Evolutionary conservation across 495 filamentous ascomycete species (phyloP).

Genomic region (Lentithecium fluviatile): DNA sequence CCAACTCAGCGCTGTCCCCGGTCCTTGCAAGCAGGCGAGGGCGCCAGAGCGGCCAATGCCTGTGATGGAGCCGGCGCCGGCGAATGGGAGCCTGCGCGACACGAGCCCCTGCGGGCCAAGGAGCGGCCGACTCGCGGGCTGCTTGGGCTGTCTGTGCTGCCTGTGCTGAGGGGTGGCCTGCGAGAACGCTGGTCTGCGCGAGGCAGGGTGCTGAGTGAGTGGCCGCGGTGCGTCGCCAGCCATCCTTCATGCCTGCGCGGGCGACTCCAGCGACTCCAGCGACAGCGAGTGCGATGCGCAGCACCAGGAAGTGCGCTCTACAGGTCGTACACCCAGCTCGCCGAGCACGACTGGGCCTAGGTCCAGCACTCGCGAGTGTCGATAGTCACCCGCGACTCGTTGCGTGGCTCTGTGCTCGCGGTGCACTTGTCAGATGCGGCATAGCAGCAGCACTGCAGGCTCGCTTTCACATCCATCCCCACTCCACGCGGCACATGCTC

Average conservation of each 20-base stretch:
- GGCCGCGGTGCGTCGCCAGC: too few species aligned
- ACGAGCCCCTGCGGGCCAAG: neutral
- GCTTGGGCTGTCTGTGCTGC: neutral
- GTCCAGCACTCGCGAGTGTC: too few species aligned
- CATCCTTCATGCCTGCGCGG: too few species aligned
- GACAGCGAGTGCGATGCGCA: too few species aligned
- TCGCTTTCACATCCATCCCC: neutral
- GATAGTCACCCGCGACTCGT: neutral
- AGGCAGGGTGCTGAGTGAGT: too few species aligned
- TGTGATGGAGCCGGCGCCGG: neutral
- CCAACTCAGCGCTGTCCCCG: constrained; percentile 1
- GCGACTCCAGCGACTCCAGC: too few species aligned
- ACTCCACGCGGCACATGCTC: too few species aligned
- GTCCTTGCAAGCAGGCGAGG: neutral
- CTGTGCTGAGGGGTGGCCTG: neutral
- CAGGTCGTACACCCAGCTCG: too few species aligned
- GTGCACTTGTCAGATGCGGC: constrained; percentile 4
- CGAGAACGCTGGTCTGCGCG: too few species aligned
- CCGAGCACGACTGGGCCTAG: too few species aligned
- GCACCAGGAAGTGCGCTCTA: too few species aligned
- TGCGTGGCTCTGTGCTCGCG: neutral
- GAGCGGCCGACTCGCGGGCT: neutral
- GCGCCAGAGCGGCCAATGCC: constrained; percentile 5
- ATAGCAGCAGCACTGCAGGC: neutral
- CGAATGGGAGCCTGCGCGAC: neutral